Evolutionary conservation across 176 grass and related monocot genomes (phyloP).

Genomic region (Alopecurus myosuroides): DNA sequence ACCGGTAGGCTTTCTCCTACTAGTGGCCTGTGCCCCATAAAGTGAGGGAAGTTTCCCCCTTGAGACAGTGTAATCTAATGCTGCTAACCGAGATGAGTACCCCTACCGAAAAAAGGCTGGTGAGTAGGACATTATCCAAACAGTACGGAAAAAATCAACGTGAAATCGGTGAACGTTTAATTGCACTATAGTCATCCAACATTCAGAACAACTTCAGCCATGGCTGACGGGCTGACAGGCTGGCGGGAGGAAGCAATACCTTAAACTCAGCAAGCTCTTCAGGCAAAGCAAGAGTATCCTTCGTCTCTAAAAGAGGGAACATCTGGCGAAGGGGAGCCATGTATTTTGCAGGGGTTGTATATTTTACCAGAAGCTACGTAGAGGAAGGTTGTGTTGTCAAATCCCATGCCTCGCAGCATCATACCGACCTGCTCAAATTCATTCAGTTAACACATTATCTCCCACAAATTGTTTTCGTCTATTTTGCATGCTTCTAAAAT

Average conservation of each 20-base stretch:
- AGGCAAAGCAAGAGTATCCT: slow-evolving; percentile 73
- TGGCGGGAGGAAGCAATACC: slow-evolving; percentile 35
- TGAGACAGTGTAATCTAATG: slow-evolving; percentile 83
- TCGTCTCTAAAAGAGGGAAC: slow-evolving; percentile 76
- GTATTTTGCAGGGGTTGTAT: slow-evolving; percentile 72
- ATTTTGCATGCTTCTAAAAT: neutral
- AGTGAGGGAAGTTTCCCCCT: slow-evolving; percentile 97
- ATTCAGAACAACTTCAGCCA: neutral
- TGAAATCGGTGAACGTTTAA: neutral
- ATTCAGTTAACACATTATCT: slow-evolving; percentile 9
- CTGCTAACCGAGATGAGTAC: slow-evolving; percentile 77
- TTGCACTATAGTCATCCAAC: neutral
- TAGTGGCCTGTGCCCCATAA: slow-evolving; percentile 93
- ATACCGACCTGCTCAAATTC: slow-evolving; percentile 68
- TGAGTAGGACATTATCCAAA: neutral
- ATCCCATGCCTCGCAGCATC: slow-evolving; percentile 97
- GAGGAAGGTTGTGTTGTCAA: slow-evolving; percentile 67
- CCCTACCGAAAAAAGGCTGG: slow-evolving; percentile 37
- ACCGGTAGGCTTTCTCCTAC: too few species aligned
- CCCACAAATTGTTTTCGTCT: neutral
- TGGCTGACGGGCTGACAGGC: neutral
- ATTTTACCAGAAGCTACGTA: slow-evolving; percentile 91
- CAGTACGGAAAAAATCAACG: neutral
- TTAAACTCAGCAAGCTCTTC: slow-evolving; percentile 79
- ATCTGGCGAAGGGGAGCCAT: slow-evolving; percentile 78